A percentile compares a stretch with the other conserved stretches of the same genome.
Evolutionary conservation across 805 yeast species (phyloP).

Genomic region (Pichia insulana): DNA sequence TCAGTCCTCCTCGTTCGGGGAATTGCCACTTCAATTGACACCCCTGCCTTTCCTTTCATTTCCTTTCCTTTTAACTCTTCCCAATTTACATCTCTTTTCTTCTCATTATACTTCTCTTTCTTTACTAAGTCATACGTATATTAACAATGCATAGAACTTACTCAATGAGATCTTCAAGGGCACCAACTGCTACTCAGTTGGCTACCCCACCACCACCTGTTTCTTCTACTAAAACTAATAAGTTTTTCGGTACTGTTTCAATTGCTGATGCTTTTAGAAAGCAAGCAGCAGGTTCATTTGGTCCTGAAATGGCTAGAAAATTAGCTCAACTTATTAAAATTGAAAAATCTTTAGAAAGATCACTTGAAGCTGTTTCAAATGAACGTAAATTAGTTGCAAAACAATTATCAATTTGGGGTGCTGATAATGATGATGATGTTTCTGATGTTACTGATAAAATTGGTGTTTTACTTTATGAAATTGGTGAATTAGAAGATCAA

Average conservation of each 20-base stretch:
- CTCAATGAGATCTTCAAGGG: conserved; percentile 89
- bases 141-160: conserved; percentile 89
- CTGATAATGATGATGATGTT: conserved; percentile 93
- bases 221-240: conserved; percentile 68
- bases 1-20: no score
- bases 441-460: conserved; percentile 95
- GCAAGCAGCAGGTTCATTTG: conserved; percentile 82
- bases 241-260: conserved; percentile 69
- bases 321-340: conserved; percentile 86
- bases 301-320: conserved; percentile 92
- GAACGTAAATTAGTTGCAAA: conserved; percentile 96
- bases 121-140: not conserved
- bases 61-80: not conserved
- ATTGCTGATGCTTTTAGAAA: conserved; percentile 66
- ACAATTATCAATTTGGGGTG: conserved; percentile 97
- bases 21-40: not conserved
- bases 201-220: conserved; percentile 98
- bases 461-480: conserved; percentile 90
- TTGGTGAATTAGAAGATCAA: conserved; percentile 97
- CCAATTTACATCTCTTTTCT: no score
- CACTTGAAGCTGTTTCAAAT: conserved; percentile 84
- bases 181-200: conserved; percentile 95
- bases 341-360: conserved; percentile 93
- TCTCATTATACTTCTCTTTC: no score
- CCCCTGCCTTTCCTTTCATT: not conserved